A percentile compares a stretch with the other conserved stretches of the same genome.
phyloP scores from a whole-genome alignment of 2,329 filamentous ascomycete species.

The Metarhizium sp. region DNA sequence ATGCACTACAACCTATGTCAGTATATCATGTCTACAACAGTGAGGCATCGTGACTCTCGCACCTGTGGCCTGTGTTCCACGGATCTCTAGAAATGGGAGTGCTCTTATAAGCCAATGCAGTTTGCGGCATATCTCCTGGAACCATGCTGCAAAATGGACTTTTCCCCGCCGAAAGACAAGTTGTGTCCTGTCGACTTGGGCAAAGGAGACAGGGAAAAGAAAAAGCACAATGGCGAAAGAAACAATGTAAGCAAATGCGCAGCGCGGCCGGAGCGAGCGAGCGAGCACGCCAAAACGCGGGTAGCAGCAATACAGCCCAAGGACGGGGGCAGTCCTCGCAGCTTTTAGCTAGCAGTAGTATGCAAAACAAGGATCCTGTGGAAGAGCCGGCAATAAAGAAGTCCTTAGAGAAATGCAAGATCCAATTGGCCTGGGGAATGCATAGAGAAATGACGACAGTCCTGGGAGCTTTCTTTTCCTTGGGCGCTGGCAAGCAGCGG shows the following conservation, averaged over 20 bases:
- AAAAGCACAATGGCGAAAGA: background rate
- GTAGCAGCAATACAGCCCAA: background rate
- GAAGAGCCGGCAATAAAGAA: background rate
- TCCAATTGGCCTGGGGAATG: constrained; percentile 3
- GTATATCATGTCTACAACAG: constrained; percentile 1
- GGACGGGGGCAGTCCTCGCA: background rate
- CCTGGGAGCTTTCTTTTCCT: background rate
- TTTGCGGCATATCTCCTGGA: constrained; percentile 34
- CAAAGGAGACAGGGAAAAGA: background rate
- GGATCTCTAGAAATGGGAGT: constrained; percentile 36
- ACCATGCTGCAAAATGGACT: constrained; percentile 19
- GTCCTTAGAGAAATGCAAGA: background rate
- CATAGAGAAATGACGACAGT: constrained; percentile 2
- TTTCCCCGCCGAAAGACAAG: background rate
- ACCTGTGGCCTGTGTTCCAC: constrained; percentile 45
- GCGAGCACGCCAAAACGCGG: background rate
- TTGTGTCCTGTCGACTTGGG: background rate
- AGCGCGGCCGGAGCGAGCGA: background rate
- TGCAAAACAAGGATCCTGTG: background rate
- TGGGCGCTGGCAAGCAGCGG: constrained; percentile 4
- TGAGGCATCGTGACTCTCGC: constrained; percentile 19
- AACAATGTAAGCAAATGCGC: background rate
- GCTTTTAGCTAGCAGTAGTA: background rate
- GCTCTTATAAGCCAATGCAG: constrained; percentile 38
- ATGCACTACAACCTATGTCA: constrained; percentile 17